Evolutionary conservation across 2,329 filamentous ascomycete genomes (phyloP).

Genomic region (Aschersonia sp.): DNA sequence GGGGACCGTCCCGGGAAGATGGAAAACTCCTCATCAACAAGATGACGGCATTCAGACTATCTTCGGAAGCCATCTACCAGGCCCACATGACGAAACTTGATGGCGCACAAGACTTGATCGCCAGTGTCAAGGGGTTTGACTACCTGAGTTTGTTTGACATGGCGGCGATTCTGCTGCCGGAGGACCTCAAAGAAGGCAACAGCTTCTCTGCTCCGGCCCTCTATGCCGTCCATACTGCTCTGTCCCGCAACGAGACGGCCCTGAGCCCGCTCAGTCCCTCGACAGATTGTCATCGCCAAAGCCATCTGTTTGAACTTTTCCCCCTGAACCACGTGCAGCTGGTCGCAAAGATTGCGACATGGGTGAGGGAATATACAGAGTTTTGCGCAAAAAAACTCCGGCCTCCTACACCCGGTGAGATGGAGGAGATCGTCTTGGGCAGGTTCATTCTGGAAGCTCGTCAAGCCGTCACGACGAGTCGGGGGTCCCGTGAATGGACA

Average conservation of each 20-base stretch:
- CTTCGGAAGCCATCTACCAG: constrained; percentile 30
- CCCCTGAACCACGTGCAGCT: constrained; percentile 14
- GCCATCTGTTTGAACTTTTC: constrained; percentile 45
- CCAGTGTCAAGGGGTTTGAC: constrained; percentile 18
- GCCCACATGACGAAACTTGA: constrained; percentile 32
- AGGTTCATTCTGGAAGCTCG: constrained; percentile 36
- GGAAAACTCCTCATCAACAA: constrained; percentile 28
- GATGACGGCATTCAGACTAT: constrained; percentile 30
- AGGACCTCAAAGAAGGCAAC: constrained; percentile 17
- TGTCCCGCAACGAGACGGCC: constrained; percentile 42
- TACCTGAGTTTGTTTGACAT: constrained; percentile 38
- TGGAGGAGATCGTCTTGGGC: constrained; percentile 14
- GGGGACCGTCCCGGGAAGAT: constrained; percentile 28
- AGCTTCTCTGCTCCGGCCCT: constrained; percentile 33
- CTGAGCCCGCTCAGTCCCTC: constrained; percentile 39
- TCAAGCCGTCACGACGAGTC: constrained; percentile 33
- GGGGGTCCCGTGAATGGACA: constrained; percentile 32
- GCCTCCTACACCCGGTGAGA: constrained; percentile 6
- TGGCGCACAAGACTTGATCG: constrained; percentile 25
- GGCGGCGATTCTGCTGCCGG: constrained; percentile 26
- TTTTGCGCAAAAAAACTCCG: constrained; percentile 6
- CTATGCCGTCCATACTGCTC: constrained; percentile 55
- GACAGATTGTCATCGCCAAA: constrained; percentile 30
- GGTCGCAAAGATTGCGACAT: constrained; percentile 15
- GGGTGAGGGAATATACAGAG: constrained; percentile 19